Evolutionary conservation across 2,329 filamentous ascomycete genomes (phyloP).

Genomic region (Penicillium sp.): DNA sequence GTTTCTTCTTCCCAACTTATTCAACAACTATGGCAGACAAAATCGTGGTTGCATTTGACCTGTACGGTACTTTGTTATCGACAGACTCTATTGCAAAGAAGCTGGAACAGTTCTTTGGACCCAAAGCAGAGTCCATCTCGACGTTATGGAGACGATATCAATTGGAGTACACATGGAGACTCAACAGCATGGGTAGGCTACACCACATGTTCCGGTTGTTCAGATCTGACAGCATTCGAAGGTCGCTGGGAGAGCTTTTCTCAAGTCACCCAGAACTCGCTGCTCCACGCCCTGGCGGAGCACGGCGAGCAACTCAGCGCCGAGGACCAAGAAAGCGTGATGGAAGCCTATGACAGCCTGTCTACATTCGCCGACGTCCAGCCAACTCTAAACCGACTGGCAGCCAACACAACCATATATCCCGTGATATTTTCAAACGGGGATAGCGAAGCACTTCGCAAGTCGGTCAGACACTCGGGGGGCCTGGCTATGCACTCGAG

Average conservation of each 20-base stretch:
- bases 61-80: slow-evolving; percentile 72
- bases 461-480: slow-evolving; percentile 58
- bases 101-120: slow-evolving; percentile 57
- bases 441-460: slow-evolving; percentile 55
- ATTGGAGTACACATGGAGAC: slow-evolving; percentile 73
- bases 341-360: slow-evolving; percentile 64
- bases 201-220: neutral
- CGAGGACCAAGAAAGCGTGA: slow-evolving; percentile 50
- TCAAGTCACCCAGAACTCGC: slow-evolving; percentile 60
- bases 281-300: slow-evolving; percentile 64
- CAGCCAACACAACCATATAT: slow-evolving; percentile 42
- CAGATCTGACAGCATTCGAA: slow-evolving; percentile 41
- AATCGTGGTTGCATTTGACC: slow-evolving; percentile 66
- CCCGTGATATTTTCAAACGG: slow-evolving; percentile 71
- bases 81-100: slow-evolving; percentile 65
- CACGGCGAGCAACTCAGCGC: slow-evolving; percentile 47
- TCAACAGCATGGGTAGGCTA: slow-evolving; percentile 69
- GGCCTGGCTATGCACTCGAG: slow-evolving; percentile 51
- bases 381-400: slow-evolving; percentile 51
- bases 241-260: slow-evolving; percentile 62
- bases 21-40: slow-evolving; percentile 18
- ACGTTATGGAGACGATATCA: slow-evolving; percentile 66
- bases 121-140: slow-evolving; percentile 57
- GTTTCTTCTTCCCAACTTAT: neutral
- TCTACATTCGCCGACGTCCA: slow-evolving; percentile 64